phyloP scores from a whole-genome alignment of 164 flowering plant species.

The Magnolia kwangsiensis region DNA sequence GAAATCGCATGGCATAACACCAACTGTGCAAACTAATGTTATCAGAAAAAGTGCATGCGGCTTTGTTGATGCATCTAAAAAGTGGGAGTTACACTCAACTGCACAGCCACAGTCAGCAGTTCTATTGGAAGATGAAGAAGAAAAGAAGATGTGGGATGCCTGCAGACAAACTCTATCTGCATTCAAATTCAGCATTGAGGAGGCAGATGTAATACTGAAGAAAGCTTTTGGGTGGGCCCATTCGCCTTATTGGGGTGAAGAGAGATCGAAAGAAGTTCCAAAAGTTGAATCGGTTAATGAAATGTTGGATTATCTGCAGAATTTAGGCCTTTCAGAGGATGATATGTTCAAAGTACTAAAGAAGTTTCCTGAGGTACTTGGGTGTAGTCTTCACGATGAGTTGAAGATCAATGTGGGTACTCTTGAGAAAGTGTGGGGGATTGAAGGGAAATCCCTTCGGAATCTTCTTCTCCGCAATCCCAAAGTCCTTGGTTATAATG shows the following conservation, averaged over 20 bases:
- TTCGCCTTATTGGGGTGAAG: slow-evolving; percentile 97
- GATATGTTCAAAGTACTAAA: slow-evolving; percentile 76
- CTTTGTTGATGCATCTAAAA: slow-evolving; percentile 21
- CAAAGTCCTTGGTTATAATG: slow-evolving; percentile 76
- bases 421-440: slow-evolving; percentile 76
- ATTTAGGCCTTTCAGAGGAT: slow-evolving; percentile 68
- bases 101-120: slow-evolving; percentile 27
- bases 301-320: slow-evolving; percentile 55
- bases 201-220: slow-evolving; percentile 67
- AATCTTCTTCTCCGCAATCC: slow-evolving; percentile 88
- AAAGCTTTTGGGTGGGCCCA: slow-evolving; percentile 88
- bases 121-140: slow-evolving; percentile 42
- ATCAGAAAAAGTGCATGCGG: slow-evolving; percentile 15
- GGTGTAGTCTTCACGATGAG: slow-evolving; percentile 75
- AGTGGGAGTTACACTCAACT: slow-evolving; percentile 49
- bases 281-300: slow-evolving; percentile 41
- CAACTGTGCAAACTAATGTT: slow-evolving; percentile 7
- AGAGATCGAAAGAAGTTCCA: slow-evolving; percentile 71
- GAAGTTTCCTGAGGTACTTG: slow-evolving; percentile 95
- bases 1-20: slow-evolving; percentile 13
- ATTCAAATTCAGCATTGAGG: slow-evolving; percentile 50
- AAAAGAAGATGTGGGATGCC: slow-evolving; percentile 59
- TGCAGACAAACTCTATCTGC: slow-evolving; percentile 53
- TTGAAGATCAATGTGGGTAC: slow-evolving; percentile 52
- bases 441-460: slow-evolving; percentile 65